A percentile compares a stretch with the other conserved stretches of the same genome.
Conservation (phyloP, 495 filamentous ascomycete genomes). For the Penicillium arizonense region DNA sequence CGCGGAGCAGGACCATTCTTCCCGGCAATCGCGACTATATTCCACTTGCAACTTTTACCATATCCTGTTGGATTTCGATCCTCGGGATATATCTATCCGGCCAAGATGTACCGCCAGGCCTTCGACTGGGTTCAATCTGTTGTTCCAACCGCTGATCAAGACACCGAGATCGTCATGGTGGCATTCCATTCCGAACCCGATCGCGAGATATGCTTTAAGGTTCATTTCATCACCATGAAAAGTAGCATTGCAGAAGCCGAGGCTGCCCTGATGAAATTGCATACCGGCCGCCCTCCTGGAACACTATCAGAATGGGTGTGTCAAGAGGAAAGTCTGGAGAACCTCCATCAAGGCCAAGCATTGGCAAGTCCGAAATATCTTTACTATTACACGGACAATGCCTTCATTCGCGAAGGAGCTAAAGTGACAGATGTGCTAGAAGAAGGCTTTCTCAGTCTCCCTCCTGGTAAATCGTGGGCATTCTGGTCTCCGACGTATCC, state of each 20-base stretch:
- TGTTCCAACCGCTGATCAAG: constrained; percentile 32
- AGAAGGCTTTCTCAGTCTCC: constrained; percentile 43
- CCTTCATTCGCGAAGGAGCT: constrained; percentile 41
- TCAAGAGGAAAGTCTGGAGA: constrained; percentile 35
- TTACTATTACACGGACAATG: constrained; percentile 51
- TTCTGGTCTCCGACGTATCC: constrained; percentile 53
- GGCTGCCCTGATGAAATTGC: constrained; percentile 28
- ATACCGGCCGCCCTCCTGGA: constrained; percentile 34
- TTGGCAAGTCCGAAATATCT: constrained; percentile 38
- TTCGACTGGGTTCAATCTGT: constrained; percentile 44
- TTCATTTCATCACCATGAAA: constrained; percentile 43
- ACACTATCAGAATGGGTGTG: constrained; percentile 29
- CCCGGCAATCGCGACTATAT: constrained; percentile 47
- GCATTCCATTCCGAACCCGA: constrained; percentile 24
- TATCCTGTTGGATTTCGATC: constrained; percentile 32
- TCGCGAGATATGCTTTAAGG: constrained; percentile 31
- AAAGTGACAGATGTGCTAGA: constrained; percentile 42
- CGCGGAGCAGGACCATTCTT: constrained; percentile 53
- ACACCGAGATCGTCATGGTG: constrained; percentile 44
- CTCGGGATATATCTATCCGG: constrained; percentile 45
- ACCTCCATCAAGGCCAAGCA: constrained; percentile 40
- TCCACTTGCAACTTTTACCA: constrained; percentile 39
- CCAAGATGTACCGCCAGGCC: constrained; percentile 34
- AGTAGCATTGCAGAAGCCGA: constrained; percentile 27
- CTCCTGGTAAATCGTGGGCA: constrained; percentile 34